Evolutionary conservation across 2,329 filamentous ascomycete genomes (phyloP).

Genomic region (Raffaelea arxii): DNA sequence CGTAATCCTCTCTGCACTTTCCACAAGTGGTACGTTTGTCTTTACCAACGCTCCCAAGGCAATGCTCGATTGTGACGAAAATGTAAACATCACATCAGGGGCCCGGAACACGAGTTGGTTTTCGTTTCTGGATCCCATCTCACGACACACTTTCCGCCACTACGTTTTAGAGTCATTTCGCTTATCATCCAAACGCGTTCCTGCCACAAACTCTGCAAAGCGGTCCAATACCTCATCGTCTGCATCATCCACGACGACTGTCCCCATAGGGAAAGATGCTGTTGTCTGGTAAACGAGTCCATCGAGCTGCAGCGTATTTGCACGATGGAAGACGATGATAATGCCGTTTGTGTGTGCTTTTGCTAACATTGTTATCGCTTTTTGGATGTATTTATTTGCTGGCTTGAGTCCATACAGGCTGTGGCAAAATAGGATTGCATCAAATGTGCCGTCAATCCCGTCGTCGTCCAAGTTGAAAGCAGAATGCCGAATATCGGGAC

Average conservation of each 20-base stretch:
- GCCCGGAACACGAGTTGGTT: conserved; percentile 35
- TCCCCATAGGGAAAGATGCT: conserved; percentile 34
- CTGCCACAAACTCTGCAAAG: neutral
- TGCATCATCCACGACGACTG: conserved; percentile 31
- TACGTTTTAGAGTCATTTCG: conserved; percentile 18
- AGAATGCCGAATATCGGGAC: neutral
- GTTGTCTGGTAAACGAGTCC: conserved; percentile 38
- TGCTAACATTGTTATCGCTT: conserved; percentile 37
- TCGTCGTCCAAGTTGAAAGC: conserved; percentile 25
- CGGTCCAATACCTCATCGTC: conserved; percentile 27
- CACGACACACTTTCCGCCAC: conserved; percentile 45
- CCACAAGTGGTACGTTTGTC: conserved; percentile 26
- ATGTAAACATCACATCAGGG: conserved; percentile 40
- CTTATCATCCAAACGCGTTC: neutral
- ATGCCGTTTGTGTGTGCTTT: conserved; percentile 23
- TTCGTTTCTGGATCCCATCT: conserved; percentile 26
- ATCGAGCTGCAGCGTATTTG: conserved; percentile 29
- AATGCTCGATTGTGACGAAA: conserved; percentile 33
- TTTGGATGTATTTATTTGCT: conserved; percentile 34
- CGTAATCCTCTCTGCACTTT: conserved; percentile 13
- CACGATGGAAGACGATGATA: conserved; percentile 47
- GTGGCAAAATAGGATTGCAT: conserved; percentile 52
- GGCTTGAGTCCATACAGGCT: conserved; percentile 52
- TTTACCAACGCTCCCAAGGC: conserved; percentile 29
- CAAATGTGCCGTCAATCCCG: conserved; percentile 31